phyloP scores from a whole-genome alignment of 2,329 filamentous ascomycete species.

The Epicoccum nigrum region DNA sequence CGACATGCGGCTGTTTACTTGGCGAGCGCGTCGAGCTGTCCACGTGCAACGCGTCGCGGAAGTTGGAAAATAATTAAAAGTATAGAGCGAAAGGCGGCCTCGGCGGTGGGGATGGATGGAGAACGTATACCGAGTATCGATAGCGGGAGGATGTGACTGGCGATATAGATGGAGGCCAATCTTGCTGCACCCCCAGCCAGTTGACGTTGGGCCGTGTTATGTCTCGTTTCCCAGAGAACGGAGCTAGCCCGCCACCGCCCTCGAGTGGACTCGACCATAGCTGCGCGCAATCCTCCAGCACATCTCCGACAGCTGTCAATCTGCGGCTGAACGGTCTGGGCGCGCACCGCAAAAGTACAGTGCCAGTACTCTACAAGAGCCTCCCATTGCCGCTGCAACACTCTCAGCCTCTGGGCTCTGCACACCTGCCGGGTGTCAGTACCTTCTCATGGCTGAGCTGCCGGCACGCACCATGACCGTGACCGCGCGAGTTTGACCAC shows the following conservation, averaged over 20 bases:
- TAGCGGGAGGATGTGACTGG: slow-evolving; percentile 7
- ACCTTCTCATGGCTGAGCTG: background rate
- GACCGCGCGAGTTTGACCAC: background rate
- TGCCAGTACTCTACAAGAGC: no score
- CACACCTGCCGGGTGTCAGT: no score
- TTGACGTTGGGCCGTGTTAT: slow-evolving; percentile 7
- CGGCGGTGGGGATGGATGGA: background rate
- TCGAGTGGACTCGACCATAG: background rate
- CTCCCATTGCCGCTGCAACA: background rate
- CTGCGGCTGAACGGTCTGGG: background rate
- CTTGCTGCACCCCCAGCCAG: slow-evolving; percentile 1
- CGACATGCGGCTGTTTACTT: slow-evolving; percentile 18
- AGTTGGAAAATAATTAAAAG: background rate
- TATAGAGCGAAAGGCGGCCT: background rate
- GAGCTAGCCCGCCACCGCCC: background rate
- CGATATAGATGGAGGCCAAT: slow-evolving; percentile 7
- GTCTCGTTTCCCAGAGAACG: background rate
- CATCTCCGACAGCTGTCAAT: background rate
- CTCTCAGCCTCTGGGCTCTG: background rate
- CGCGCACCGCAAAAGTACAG: no score
- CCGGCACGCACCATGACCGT: background rate
- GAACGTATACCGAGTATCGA: slow-evolving; percentile 7
- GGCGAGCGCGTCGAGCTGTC: slow-evolving; percentile 7
- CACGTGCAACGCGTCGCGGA: slow-evolving; percentile 4
- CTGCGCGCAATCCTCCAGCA: background rate